Evolutionary conservation across 139 green algal genomes (phyloP).

Genomic region (Micractinium sp.): DNA sequence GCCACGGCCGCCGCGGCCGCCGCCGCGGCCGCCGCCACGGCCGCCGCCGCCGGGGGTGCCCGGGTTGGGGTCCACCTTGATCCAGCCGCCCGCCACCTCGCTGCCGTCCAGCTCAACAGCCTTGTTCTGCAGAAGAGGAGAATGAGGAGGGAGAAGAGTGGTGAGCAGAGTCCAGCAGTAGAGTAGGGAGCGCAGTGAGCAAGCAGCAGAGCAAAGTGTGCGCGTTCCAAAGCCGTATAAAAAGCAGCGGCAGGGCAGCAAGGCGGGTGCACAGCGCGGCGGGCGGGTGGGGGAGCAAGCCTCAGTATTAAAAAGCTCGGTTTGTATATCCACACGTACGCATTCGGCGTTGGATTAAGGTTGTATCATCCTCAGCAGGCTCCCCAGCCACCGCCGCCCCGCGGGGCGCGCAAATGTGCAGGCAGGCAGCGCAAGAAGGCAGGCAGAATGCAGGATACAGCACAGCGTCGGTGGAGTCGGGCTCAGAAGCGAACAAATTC

Average conservation of each 20-base stretch:
- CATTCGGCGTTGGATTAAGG: constrained; percentile 37
- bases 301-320: constrained; percentile 44
- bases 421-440: not conserved
- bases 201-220: too few species aligned
- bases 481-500: not conserved
- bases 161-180: not conserved
- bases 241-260: not conserved
- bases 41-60: constrained; percentile 37
- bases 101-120: constrained; percentile 64
- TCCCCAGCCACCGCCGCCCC: not conserved
- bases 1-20: constrained; percentile 47
- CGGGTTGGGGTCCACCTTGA: constrained; percentile 60
- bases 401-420: not conserved
- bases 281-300: not conserved
- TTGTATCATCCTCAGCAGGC: constrained; percentile 23
- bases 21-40: constrained; percentile 44
- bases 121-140: constrained; percentile 36
- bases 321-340: constrained; percentile 34
- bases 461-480: not conserved
- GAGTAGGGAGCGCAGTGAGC: not conserved
- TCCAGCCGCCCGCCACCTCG: constrained; percentile 66
- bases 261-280: not conserved
- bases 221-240: too few species aligned
- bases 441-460: not conserved
- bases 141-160: not conserved